phyloP scores from a whole-genome alignment of 1,284 basidiomycete genomes.

The Volvariella surrecta region DNA sequence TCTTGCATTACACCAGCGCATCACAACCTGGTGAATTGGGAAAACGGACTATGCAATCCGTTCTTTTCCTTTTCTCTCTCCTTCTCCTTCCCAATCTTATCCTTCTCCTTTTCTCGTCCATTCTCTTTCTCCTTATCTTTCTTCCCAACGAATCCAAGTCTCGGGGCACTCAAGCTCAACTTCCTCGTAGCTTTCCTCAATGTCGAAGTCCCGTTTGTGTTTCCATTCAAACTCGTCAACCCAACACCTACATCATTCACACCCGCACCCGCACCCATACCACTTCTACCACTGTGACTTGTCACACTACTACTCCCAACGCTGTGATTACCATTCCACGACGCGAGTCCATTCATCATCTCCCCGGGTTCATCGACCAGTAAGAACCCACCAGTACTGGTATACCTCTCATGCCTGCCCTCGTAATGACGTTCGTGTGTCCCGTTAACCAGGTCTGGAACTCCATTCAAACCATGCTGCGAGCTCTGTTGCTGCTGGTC shows the following conservation, averaged over 20 bases:
- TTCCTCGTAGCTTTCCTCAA: constrained; percentile 42
- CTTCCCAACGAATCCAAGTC: constrained; percentile 47
- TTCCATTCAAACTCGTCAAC: not conserved
- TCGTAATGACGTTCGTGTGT: not conserved
- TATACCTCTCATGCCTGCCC: not conserved
- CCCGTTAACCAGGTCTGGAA: no score
- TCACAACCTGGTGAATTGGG: no score
- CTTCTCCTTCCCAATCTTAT: constrained; percentile 10
- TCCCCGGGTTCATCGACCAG: not conserved
- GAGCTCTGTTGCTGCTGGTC: no score
- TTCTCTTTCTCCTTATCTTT: constrained; percentile 35
- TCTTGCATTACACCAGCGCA: no score
- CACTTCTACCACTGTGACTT: not conserved
- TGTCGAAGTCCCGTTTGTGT: not conserved
- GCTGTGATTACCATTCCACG: not conserved
- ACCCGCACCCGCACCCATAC: not conserved
- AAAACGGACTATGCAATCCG: no score
- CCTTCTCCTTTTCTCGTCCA: constrained; percentile 14
- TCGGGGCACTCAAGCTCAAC: constrained; percentile 57
- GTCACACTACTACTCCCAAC: not conserved
- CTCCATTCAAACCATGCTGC: no score
- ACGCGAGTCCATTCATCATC: not conserved
- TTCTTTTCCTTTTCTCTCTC: no score
- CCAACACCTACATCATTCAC: not conserved
- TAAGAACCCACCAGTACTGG: not conserved